Conservation (phyloP, 176 grass and related monocot genomes). For the Tillandsia fasciculata region DNA sequence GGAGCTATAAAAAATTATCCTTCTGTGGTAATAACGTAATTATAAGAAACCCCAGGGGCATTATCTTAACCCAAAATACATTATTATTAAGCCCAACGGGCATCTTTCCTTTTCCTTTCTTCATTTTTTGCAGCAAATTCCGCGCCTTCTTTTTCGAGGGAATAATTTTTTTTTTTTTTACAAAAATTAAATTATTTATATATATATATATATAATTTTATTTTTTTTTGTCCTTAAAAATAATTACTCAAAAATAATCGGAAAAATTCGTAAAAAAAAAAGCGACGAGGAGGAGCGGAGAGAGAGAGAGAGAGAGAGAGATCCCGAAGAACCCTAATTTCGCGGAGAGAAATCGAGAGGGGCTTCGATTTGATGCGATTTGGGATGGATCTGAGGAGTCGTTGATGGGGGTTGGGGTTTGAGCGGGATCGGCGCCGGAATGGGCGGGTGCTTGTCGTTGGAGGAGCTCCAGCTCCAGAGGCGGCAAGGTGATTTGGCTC, state of each 20-base stretch:
- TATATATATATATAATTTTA: no score
- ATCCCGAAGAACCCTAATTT: conserved; percentile 3
- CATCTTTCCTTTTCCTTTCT: conserved; percentile 18
- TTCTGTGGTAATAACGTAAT: no score
- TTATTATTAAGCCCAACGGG: no score
- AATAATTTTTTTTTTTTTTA: conserved; percentile 3
- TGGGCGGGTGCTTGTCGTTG: conserved; percentile 83
- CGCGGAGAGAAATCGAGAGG: not conserved
- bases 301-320: not conserved
- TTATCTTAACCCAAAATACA: no score
- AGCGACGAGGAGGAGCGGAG: conserved; percentile 24
- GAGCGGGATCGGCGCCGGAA: conserved; percentile 30
- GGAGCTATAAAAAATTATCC: no score
- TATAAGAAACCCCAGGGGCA: no score
- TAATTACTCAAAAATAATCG: conserved; percentile 13
- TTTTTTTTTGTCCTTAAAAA: not conserved
- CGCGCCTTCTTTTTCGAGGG: conserved; percentile 28
- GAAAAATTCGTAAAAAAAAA: conserved; percentile 18
- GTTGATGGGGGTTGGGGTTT: not conserved
- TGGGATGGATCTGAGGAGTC: conserved; percentile 20
- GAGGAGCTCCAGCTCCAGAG: conserved; percentile 57
- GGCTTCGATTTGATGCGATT: conserved; percentile 13
- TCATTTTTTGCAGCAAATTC: conserved; percentile 47
- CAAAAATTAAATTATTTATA: no score
- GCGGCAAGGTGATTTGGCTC: conserved; percentile 40